A percentile compares a stretch with the other conserved stretches of the same genome.
Conservation (phyloP, 1,284 basidiomycete species). For the Garcileccinum viscosum region DNA sequence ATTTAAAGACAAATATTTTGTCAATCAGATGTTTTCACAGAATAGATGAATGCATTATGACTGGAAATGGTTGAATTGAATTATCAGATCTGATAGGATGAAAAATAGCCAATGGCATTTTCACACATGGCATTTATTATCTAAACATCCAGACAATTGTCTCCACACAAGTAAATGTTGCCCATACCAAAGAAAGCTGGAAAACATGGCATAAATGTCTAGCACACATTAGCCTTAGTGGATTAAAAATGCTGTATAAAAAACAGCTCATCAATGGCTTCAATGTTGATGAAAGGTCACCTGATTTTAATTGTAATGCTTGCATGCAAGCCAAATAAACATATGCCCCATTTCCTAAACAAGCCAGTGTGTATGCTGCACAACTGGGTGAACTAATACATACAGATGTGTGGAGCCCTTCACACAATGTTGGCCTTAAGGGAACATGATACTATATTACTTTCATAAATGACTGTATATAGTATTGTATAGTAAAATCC, state of each 20-base stretch:
- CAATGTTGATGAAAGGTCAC: not conserved
- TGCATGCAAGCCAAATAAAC: not conserved
- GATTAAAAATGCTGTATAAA: not conserved
- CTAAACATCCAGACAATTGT: not conserved
- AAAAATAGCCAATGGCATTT: not conserved
- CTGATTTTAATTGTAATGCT: not conserved
- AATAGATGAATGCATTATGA: not conserved
- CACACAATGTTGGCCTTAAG: not conserved
- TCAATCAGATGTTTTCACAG: not conserved
- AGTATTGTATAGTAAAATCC: too few species aligned
- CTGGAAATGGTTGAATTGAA: not conserved
- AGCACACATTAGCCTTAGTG: not conserved
- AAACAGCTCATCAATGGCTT: not conserved
- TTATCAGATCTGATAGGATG: not conserved
- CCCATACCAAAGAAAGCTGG: not conserved
- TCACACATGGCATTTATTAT: not conserved
- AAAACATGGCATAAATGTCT: not conserved
- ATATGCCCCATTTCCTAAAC: not conserved
- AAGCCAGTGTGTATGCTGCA: not conserved
- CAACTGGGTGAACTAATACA: not conserved
- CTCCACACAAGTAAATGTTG: rapidly evolving
- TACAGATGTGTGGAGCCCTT: not conserved
- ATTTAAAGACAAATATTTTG: not conserved
- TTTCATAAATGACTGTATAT: too few species aligned
- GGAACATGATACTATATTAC: too few species aligned